Evolutionary conservation across 148 eudicot genomes (phyloP).

Genomic region (Selenicereus undatus): DNA sequence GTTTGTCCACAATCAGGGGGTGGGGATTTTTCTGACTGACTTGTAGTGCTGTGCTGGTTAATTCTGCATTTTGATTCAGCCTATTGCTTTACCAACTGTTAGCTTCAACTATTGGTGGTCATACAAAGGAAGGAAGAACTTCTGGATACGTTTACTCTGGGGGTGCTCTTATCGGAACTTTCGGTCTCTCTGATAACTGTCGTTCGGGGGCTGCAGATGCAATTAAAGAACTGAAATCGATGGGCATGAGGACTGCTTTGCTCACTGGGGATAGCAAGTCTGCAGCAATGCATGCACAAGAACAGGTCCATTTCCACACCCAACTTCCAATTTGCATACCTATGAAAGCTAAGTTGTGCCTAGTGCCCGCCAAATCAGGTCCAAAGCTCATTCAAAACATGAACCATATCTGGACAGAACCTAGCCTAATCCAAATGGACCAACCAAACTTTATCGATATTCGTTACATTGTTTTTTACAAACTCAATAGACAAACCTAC

Average conservation of each 20-base stretch:
- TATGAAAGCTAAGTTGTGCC: no score
- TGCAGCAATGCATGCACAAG: constrained; percentile 70
- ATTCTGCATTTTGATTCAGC: neutral
- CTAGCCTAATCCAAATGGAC: no score
- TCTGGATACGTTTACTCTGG: constrained; percentile 58
- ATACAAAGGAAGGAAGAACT: constrained; percentile 49
- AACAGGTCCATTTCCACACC: constrained; percentile 42
- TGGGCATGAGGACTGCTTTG: constrained; percentile 79
- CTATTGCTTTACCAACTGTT: constrained; percentile 10
- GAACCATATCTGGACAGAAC: no score
- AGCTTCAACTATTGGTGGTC: constrained; percentile 42
- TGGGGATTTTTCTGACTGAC: no score
- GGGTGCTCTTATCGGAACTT: constrained; percentile 50
- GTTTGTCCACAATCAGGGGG: no score
- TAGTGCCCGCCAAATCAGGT: no score
- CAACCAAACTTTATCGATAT: no score
- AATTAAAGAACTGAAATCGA: constrained; percentile 54
- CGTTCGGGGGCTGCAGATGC: constrained; percentile 78
- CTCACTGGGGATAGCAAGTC: constrained; percentile 79
- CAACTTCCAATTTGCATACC: no score
- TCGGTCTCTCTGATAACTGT: constrained; percentile 74
- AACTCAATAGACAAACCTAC: no score
- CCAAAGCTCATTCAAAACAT: no score
- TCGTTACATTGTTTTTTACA: no score
- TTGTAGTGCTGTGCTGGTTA: no score